These are phyloP conservation scores for Hansfordia pulvinata DNA, from an alignment of 2,329 filamentous ascomycete genomes.

Conservation along the genomic window DNA sequence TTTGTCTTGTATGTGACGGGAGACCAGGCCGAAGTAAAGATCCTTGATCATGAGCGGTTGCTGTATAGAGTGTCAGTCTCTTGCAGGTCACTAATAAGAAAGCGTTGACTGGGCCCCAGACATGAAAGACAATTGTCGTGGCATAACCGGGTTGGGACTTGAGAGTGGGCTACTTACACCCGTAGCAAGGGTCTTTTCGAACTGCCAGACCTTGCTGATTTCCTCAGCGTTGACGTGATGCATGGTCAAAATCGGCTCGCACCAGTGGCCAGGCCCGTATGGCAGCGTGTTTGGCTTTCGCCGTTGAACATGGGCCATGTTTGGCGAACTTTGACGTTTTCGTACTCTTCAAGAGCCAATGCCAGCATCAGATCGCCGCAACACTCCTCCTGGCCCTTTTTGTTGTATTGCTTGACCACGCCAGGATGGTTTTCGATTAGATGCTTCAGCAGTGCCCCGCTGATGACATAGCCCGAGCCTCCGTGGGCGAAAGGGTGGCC, in stretches of 20 bases:
- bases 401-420: slow-evolving; percentile 31
- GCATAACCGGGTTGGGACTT: neutral
- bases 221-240: slow-evolving; percentile 40
- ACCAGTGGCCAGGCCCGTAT: slow-evolving; percentile 36
- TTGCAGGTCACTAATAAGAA: too few species aligned
- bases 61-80: slow-evolving; percentile 15
- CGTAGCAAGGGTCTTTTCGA: slow-evolving; percentile 32
- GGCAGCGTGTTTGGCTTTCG: slow-evolving; percentile 38
- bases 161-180: slow-evolving; percentile 20
- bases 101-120: slow-evolving; percentile 5
- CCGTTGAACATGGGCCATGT: slow-evolving; percentile 40
- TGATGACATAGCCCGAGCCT: slow-evolving; percentile 43
- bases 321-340: slow-evolving; percentile 26
- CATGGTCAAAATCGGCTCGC: slow-evolving; percentile 42
- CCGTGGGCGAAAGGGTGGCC: slow-evolving; percentile 39
- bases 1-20: slow-evolving; percentile 23
- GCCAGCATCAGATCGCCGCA: slow-evolving; percentile 39
- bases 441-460: slow-evolving; percentile 33
- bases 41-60: slow-evolving; percentile 30
- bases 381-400: slow-evolving; percentile 26
- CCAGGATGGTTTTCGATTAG: slow-evolving; percentile 28
- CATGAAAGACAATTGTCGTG: neutral
- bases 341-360: slow-evolving; percentile 29
- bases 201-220: slow-evolving; percentile 36
- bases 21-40: slow-evolving; percentile 33